Base-by-base conservation (phyloP, 352 stramenopile species). In the Elongisporangium senticosum region DNA sequence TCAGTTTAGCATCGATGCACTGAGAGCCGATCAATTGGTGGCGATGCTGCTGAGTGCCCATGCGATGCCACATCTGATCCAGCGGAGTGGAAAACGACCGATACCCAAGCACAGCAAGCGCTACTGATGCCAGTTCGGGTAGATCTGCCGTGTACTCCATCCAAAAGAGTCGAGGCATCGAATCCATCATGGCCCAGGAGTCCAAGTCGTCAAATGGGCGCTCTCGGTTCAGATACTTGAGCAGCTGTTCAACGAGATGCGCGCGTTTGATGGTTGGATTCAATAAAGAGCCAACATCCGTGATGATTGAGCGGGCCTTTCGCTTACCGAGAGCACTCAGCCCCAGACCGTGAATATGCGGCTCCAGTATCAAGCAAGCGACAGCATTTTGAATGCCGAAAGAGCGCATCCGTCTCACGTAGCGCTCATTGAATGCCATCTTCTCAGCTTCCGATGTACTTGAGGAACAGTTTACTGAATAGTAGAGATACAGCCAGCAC, bases 161-260 rank as follows among this genome's bases (percentile, higher is more conserved):
- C 72, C 72, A 81, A 47, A 81, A 81, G 6, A 81, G 60, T n/a
- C 72, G 51, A 6, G 72, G 72, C 24, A 77, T 67, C 19, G 56
- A 64, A 39, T 62, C 63, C 69, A 81, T 75, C 61, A 72, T 74
- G 19, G 58, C 33, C 72, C 69, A 81, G 22, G 72, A 77, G 19
- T 65, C 61, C 14, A 69, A 62, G 40, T 81, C 72, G 48, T 81
- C 67, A 47, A 81, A 81, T 15, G 72, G 72, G 4, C 54, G 57
- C 52, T 77, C 57, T 15, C 61, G 53, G 51, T 65, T 71, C 23
- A 81, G 43, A 20, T 67, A 81, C 61, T 77, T 70, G 53, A 74
- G 56, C 11, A 81, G 37, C 17, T 75, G 67, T 53, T 71, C 72
- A 15, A 81, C 56, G 7, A 81, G 37, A 3, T 55, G 59, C n/a